Evolutionary conservation across 371 early-diverging fungal species (phyloP), one percentile per base, ranked within the genome.

Genomic region (Syncephalis fuscata): DNA sequence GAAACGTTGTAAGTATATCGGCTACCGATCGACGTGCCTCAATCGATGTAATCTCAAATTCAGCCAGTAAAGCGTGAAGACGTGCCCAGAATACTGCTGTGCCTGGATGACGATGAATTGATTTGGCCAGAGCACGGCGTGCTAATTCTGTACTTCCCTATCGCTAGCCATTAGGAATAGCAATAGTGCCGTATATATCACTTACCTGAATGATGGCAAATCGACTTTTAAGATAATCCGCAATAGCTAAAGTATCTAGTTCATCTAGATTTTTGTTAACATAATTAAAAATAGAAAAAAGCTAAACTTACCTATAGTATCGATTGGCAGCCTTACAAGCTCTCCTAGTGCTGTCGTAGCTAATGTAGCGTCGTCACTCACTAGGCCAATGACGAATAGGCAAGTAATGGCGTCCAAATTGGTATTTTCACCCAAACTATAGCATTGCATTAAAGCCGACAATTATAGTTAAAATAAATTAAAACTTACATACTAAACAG

Each of bases 361-460:
- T n/a, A 92, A 55, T 1, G 71, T 74, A 36, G 63, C 70, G 55
- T 92, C 89, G 48, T 72, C 64, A 52, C 72, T 66, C 9, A 85
- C 63, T 48, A 90, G 62, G 0, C 85, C 90, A 63, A 92, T 74
- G 1, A 78, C 88, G 41, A 80, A 78, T 41, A 92, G 61, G 0
- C 77, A 68, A 43, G 90, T 76, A 0, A 86, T 80, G 1, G 76
- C 74, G 11, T 83, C 57, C 56, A 73, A 70, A 17, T 58, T 65
- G 3, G 75, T 58, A 48, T 70, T 59, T 9, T 68, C 59, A 7
- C 66, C 54, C 49, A 80, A 64, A 44, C 81, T 76, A 60, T n/a
- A 48, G 39, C n/a, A 86, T 80, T 1, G 76, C 74, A 14, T 83
- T 57, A 56, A 73, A 70, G 16, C 57, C 64, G 3, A 74, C 58